These are phyloP conservation scores for Hysterium pulicare DNA, from an alignment of 2,329 filamentous ascomycete genomes.

Conservation along the genomic window DNA sequence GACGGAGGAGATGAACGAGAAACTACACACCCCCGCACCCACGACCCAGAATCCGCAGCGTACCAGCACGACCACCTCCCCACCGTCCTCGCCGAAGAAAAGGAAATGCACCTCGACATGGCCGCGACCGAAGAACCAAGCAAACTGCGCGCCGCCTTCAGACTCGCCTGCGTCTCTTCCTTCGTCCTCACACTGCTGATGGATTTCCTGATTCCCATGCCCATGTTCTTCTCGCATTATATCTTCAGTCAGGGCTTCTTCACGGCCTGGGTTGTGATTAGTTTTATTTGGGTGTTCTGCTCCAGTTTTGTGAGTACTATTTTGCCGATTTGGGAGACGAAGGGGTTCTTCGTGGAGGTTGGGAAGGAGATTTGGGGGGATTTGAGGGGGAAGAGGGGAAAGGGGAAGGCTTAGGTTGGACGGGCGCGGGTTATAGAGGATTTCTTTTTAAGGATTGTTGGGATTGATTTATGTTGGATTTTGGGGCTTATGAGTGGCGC, in stretches of 20 bases:
- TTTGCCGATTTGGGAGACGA: slow-evolving; percentile 43
- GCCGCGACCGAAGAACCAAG: slow-evolving; percentile 28
- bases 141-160: slow-evolving; percentile 33
- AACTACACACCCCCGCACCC: slow-evolving; percentile 2
- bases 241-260: slow-evolving; percentile 42
- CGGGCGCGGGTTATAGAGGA: neutral
- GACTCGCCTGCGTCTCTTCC: slow-evolving; percentile 35
- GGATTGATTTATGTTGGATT: too few relatives aligned
- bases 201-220: slow-evolving; percentile 41
- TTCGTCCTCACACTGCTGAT: slow-evolving; percentile 39
- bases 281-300: slow-evolving; percentile 43
- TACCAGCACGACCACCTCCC: slow-evolving; percentile 7
- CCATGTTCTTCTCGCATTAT: slow-evolving; percentile 42
- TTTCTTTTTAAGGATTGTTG: too few relatives aligned
- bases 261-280: slow-evolving; percentile 40
- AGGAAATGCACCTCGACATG: slow-evolving; percentile 16
- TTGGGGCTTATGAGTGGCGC: too few relatives aligned
- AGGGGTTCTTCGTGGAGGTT: slow-evolving; percentile 24
- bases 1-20: slow-evolving; percentile 2
- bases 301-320: slow-evolving; percentile 39
- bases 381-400: slow-evolving; percentile 3
- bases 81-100: slow-evolving; percentile 19
- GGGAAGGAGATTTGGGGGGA: slow-evolving; percentile 13
- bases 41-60: slow-evolving; percentile 2
- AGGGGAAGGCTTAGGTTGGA: neutral